phyloP scores from a whole-genome alignment of 2,329 filamentous ascomycete genomes.

The Sporothrix schenckii region DNA sequence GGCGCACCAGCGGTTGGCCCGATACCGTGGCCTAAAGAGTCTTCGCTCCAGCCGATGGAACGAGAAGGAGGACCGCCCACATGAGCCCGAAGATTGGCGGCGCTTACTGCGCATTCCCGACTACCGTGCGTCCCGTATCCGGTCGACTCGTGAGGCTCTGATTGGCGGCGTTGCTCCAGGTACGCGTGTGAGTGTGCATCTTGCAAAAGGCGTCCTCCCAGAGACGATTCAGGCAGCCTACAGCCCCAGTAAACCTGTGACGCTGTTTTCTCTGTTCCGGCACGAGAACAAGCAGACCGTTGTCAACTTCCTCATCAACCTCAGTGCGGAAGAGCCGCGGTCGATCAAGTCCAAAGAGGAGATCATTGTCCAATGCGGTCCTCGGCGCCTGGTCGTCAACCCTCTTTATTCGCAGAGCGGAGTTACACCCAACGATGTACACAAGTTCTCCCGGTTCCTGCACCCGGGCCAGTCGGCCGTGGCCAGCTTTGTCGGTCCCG shows the following conservation, averaged over 20 bases:
- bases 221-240: constrained; percentile 51
- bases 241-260: constrained; percentile 62
- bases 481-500: constrained; percentile 83
- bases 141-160: constrained; percentile 77
- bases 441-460: constrained; percentile 92
- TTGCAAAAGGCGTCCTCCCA: constrained; percentile 48
- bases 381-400: constrained; percentile 82
- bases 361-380: constrained; percentile 86
- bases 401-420: constrained; percentile 89
- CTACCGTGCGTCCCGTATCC: constrained; percentile 80
- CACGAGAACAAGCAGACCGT: constrained; percentile 95
- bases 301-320: constrained; percentile 85
- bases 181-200: constrained; percentile 77
- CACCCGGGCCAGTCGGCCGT: constrained; percentile 89
- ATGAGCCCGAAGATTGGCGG: constrained; percentile 88
- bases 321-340: constrained; percentile 73
- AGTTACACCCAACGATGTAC: constrained; percentile 91
- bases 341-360: constrained; percentile 92
- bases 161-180: constrained; percentile 86
- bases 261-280: constrained; percentile 82
- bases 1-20: constrained; percentile 79
- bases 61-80: constrained; percentile 79
- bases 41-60: constrained; percentile 87
- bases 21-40: constrained; percentile 91
- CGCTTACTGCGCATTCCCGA: constrained; percentile 85